Evolutionary conservation across 164 flowering plant genomes (phyloP).

Genomic region (Akebia trifoliata): DNA sequence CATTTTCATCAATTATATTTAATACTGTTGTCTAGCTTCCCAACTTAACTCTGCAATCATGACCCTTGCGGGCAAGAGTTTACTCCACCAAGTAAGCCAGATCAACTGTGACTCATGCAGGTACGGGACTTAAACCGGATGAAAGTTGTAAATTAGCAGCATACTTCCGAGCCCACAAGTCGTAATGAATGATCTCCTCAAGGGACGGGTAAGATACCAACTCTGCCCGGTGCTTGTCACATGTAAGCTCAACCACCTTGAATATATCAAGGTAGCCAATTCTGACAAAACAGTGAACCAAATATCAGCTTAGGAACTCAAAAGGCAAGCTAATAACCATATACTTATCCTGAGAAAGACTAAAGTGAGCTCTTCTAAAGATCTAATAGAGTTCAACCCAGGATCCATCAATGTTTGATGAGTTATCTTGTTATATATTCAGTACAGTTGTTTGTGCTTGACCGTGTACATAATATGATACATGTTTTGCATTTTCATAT

Average conservation of each 20-base stretch:
- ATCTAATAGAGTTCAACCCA: too few species aligned
- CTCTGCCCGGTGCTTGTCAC: slow-evolving; percentile 69
- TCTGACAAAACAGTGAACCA: slow-evolving; percentile 38
- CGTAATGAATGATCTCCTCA: slow-evolving; percentile 89
- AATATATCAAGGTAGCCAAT: slow-evolving; percentile 88
- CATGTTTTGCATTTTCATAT: too few species aligned
- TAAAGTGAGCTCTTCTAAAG: too few species aligned
- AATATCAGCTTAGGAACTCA: slow-evolving; percentile 1
- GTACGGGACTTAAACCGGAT: slow-evolving; percentile 51
- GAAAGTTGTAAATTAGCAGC: slow-evolving; percentile 53
- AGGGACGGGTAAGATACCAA: slow-evolving; percentile 72
- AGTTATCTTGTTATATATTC: too few species aligned
- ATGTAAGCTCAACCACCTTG: slow-evolving; percentile 87
- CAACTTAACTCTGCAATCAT: background rate
- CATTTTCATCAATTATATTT: too few species aligned
- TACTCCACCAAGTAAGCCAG: background rate
- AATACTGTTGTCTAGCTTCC: background rate
- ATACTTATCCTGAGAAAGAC: slow-evolving; percentile 5
- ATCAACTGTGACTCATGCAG: slow-evolving; percentile 25
- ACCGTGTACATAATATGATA: too few species aligned
- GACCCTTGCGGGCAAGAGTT: background rate
- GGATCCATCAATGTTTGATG: too few species aligned
- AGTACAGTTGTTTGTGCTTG: too few species aligned
- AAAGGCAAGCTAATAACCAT: slow-evolving; percentile 1
- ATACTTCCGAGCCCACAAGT: slow-evolving; percentile 86